Base-by-base conservation (phyloP, 345 rosid genomes). In the Adansonia digitata region DNA sequence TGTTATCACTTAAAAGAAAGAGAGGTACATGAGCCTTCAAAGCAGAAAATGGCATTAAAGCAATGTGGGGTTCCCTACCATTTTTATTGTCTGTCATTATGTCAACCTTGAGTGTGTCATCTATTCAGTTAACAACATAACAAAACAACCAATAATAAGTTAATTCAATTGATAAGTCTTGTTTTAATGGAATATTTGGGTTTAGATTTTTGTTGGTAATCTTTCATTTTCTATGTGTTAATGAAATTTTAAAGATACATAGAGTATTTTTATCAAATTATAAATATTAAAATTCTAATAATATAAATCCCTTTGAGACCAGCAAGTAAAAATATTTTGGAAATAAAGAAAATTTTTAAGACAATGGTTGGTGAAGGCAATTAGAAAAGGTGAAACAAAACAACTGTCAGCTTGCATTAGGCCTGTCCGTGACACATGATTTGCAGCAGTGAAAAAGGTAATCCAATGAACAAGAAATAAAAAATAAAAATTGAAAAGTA, bases 361-460 rank as follows among this genome's bases (percentile, higher is more conserved):
- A 34, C 22, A 17, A 27, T 48, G 59, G 76, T 66, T 75, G 80
- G 80, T 78, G 72, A 77, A 56, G 74, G 79, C 77, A 71, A 76
- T 62, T 15, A 63, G 42, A 26, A 73, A 74, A 80, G 75, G 86
- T 43, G 53, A 29, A 75, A 74, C 69, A 77, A 80, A 76, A 52
- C 72, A 74, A 74, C 72, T 76, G 84, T 65, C 70, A 29, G 77
- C n/a, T 71, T 62, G 80, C 77, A 11, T 55, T 55, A 27, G 59
- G 59, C 27, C 3, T 53, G 59, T 53, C 3, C 20, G 59, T 53
- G 59, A 85, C 92, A 84, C 87, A 88, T 88, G 87, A 85, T 86
- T 86, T 83, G 84, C 79, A 80, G 76, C 78, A 79, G 77, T 63
- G 83, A 79, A 85, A 85, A 81, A 52, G 86, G 83, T 10, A 11